Evolutionary conservation across 2,329 filamentous ascomycete species (phyloP).

Genomic region (Fusarium agapanthi): DNA sequence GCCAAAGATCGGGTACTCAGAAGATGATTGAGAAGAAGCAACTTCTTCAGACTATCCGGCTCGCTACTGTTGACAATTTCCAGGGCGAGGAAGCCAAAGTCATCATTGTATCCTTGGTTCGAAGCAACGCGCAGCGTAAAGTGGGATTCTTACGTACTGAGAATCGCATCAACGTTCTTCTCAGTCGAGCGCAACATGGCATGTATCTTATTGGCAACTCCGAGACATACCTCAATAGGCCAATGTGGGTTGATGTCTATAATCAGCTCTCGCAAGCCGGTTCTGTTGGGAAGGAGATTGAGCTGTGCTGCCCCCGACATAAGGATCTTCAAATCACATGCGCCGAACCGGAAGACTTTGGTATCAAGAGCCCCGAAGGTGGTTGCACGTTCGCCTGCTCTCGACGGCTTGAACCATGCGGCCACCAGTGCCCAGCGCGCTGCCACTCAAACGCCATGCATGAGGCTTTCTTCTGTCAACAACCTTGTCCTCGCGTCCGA

Average conservation of each 20-base stretch:
- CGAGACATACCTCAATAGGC: slow-evolving; percentile 61
- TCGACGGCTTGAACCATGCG: slow-evolving; percentile 53
- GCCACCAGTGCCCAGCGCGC: slow-evolving; percentile 53
- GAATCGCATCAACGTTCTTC: slow-evolving; percentile 75
- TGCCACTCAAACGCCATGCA: slow-evolving; percentile 60
- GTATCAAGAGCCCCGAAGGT: slow-evolving; percentile 64
- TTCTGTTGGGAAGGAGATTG: slow-evolving; percentile 59
- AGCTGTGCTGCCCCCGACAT: slow-evolving; percentile 69
- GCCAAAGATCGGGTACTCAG: background rate
- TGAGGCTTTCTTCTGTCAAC: slow-evolving; percentile 53
- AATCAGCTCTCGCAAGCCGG: slow-evolving; percentile 15
- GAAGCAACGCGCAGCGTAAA: slow-evolving; percentile 68
- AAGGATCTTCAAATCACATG: slow-evolving; percentile 54
- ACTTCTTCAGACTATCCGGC: slow-evolving; percentile 58
- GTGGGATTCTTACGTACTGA: slow-evolving; percentile 72
- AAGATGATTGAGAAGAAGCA: slow-evolving; percentile 41
- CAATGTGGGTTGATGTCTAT: slow-evolving; percentile 59
- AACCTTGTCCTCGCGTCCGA: slow-evolving; percentile 53
- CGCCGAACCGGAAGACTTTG: slow-evolving; percentile 64
- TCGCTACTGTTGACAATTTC: slow-evolving; percentile 79
- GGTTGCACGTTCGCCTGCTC: slow-evolving; percentile 64
- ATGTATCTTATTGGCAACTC: slow-evolving; percentile 76
- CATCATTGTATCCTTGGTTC: slow-evolving; percentile 74
- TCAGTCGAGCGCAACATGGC: slow-evolving; percentile 72
- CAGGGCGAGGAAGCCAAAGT: slow-evolving; percentile 81